Conservation (phyloP, 805 yeast species). For the Pichia heedii region DNA sequence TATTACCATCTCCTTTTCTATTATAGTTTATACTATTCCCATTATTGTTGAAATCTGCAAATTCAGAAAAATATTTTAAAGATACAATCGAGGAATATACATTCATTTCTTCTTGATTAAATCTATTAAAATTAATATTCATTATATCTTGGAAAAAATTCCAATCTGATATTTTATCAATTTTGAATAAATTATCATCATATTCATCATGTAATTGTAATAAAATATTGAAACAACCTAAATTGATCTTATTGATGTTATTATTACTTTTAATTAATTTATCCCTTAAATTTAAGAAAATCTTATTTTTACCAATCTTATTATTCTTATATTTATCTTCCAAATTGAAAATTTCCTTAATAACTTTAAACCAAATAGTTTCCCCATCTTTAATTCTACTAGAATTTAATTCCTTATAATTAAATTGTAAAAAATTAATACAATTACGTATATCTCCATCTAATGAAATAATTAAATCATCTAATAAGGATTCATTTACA, state of each 20-base stretch:
- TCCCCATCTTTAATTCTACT: constrained; percentile 44
- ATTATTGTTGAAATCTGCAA: constrained; percentile 20
- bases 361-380: constrained; percentile 57
- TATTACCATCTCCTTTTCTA: background rate
- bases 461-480: constrained; percentile 58
- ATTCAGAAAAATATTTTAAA: constrained; percentile 53
- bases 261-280: constrained; percentile 38
- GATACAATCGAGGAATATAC: constrained; percentile 47
- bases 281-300: constrained; percentile 24
- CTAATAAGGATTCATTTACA: constrained; percentile 41
- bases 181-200: constrained; percentile 47
- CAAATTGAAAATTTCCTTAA: constrained; percentile 47
- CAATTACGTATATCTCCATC: constrained; percentile 84
- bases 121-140: constrained; percentile 36
- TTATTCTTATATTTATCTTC: constrained; percentile 32
- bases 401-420: constrained; percentile 10
- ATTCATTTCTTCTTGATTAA: constrained; percentile 29
- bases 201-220: constrained; percentile 34
- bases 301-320: constrained; percentile 33
- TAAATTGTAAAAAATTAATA: constrained; percentile 74
- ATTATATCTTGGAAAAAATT: constrained; percentile 59
- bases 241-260: constrained; percentile 52
- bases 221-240: constrained; percentile 61
- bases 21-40: background rate
- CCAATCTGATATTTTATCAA: constrained; percentile 67